A percentile compares a stretch with the other conserved stretches of the same genome.
phyloP scores from a whole-genome alignment of 2,329 filamentous ascomycete genomes.

The Atkinsonella hypoxylon region DNA sequence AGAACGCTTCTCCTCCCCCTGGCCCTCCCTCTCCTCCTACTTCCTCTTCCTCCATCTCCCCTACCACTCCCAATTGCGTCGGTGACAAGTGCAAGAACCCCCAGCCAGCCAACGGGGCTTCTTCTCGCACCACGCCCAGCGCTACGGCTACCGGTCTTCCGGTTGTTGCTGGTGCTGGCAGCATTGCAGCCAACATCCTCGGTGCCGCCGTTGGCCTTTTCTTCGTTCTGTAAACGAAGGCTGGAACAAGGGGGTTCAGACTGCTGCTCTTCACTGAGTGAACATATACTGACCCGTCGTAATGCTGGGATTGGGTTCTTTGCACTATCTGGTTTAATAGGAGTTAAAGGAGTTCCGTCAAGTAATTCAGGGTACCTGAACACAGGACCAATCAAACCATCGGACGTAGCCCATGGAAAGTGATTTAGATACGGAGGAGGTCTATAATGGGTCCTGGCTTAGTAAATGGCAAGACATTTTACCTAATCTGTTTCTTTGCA shows the following conservation, averaged over 20 bases:
- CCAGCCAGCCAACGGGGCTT: neutral
- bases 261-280: neutral
- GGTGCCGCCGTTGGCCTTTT: slow-evolving; percentile 13
- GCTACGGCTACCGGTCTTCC: slow-evolving; percentile 1
- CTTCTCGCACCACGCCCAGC: neutral
- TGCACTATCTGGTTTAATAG: neutral
- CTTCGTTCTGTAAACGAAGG: slow-evolving; percentile 12
- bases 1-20: slow-evolving; percentile 7
- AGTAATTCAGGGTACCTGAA: neutral
- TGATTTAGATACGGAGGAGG: neutral
- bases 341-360: slow-evolving; percentile 1
- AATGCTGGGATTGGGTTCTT: neutral
- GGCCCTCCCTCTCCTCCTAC: slow-evolving; percentile 2
- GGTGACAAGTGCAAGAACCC: slow-evolving; percentile 4
- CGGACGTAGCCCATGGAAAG: neutral
- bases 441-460: neutral
- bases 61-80: slow-evolving; percentile 2
- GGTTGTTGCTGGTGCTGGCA: slow-evolving; percentile 11
- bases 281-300: neutral
- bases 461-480: neutral
- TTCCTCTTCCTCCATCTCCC: neutral
- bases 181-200: slow-evolving; percentile 11
- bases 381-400: neutral
- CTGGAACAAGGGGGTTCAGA: neutral
- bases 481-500: too few relatives aligned